Percentiles rank a stretch among this genome's conserved stretches.
These are phyloP conservation scores for Leccinum barrowsii DNA, from an alignment of 768 basidiomycete genomes.

Conservation along the genomic window DNA sequence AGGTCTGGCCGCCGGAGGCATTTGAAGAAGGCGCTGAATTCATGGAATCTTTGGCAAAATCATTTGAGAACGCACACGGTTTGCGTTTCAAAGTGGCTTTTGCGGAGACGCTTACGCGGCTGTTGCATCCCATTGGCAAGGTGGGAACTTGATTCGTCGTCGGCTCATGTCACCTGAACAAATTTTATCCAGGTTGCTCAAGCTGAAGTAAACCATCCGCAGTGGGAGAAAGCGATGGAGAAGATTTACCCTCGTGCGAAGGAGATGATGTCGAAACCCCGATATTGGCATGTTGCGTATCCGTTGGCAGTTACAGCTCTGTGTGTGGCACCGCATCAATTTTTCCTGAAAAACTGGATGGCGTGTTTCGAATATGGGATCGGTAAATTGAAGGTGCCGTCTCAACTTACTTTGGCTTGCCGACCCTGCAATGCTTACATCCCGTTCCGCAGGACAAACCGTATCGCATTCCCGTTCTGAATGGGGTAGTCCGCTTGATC, in stretches of 20 bases:
- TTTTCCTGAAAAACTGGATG: conserved; percentile 81
- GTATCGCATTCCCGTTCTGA: conserved; percentile 66
- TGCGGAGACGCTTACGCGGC: conserved; percentile 71
- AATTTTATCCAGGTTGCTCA: conserved; percentile 67
- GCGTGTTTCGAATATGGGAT: conserved; percentile 68
- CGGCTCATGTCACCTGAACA: neutral
- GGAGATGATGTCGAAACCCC: conserved; percentile 83
- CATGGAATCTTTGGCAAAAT: conserved; percentile 75
- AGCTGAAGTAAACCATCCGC: conserved; percentile 92
- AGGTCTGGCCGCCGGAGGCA: conserved; percentile 92
- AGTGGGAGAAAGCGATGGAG: conserved; percentile 92
- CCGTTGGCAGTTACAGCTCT: conserved; percentile 79
- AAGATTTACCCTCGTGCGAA: conserved; percentile 76
- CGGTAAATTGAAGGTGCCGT: conserved; percentile 72
- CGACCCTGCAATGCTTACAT: conserved; percentile 2
- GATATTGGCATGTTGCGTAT: conserved; percentile 82
- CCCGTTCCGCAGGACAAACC: conserved; percentile 63
- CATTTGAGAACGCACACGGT: conserved; percentile 83
- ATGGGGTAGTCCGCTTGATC: conserved; percentile 76
- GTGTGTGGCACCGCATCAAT: conserved; percentile 83
- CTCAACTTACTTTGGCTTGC: neutral
- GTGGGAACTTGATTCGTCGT: conserved; percentile 32
- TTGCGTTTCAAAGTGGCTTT: conserved; percentile 78
- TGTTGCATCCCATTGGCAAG: conserved; percentile 88
- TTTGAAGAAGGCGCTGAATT: conserved; percentile 95